A percentile compares a stretch with the other conserved stretches of the same genome.
Evolutionary conservation across 139 green algal species (phyloP).

Genomic region (Volvox africanus): DNA sequence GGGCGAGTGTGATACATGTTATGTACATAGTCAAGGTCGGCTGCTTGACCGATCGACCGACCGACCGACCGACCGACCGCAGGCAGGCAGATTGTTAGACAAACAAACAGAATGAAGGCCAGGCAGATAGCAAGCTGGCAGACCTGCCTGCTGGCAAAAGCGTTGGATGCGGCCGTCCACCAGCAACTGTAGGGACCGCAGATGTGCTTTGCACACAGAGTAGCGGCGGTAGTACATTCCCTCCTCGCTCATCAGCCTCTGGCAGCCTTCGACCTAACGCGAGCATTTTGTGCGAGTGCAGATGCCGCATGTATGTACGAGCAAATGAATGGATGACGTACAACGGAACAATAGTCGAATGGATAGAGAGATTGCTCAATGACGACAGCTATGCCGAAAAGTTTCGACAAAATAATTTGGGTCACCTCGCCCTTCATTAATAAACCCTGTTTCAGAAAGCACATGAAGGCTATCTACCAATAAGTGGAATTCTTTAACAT

Average conservation of each 20-base stretch:
- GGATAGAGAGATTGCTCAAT: background rate
- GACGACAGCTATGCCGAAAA: background rate
- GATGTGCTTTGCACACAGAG: conserved; percentile 47
- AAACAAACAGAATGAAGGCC: background rate
- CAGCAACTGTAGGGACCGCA: conserved; percentile 17
- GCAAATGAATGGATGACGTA: background rate
- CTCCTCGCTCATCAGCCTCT: conserved; percentile 28
- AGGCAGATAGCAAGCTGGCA: background rate
- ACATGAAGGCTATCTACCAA: background rate
- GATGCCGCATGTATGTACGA: background rate
- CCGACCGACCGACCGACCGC: background rate
- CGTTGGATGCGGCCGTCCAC: conserved; percentile 47
- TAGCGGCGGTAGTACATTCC: conserved; percentile 59
- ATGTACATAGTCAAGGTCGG: background rate
- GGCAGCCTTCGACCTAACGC: conserved; percentile 51
- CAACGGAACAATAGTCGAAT: background rate
- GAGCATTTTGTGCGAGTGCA: background rate
- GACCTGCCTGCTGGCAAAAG: conserved; percentile 81
- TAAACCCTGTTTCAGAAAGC: background rate
- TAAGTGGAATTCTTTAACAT: too few relatives aligned
- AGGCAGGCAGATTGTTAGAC: background rate
- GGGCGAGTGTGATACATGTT: background rate
- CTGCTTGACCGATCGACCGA: background rate
- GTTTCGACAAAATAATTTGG: too few relatives aligned
- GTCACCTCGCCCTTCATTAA: too few relatives aligned